phyloP scores from a whole-genome alignment of 2,329 filamentous ascomycete genomes.

The Akanthomyces dipterigenus region DNA sequence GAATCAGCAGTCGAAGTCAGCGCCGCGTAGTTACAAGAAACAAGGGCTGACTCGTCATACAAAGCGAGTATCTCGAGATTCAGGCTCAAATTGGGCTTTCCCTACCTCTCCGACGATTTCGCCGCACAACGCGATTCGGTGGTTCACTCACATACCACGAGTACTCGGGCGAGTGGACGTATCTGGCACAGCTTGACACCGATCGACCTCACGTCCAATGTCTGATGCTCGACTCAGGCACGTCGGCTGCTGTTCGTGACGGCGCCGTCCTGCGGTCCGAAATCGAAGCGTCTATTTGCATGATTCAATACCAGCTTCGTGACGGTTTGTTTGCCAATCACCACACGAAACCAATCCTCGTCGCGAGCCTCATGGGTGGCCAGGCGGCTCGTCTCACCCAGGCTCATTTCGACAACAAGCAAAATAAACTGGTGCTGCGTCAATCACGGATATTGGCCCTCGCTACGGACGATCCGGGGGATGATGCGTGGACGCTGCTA shows the following conservation, averaged over 20 bases:
- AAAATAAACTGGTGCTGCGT: neutral
- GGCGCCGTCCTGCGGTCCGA: neutral
- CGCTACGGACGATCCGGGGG: neutral
- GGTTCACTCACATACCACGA: no score
- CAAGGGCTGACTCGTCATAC: no score
- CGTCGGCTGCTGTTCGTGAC: neutral
- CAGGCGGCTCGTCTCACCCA: neutral
- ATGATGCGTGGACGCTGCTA: neutral
- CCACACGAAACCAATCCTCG: neutral
- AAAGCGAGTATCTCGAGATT: no score
- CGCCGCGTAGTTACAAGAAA: no score
- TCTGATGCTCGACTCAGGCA: neutral
- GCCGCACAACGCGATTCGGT: no score
- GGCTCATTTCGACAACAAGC: slow-evolving; percentile 3
- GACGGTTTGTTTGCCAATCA: neutral
- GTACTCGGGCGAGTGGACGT: no score
- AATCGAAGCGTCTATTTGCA: neutral
- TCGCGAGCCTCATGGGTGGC: neutral
- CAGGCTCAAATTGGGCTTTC: no score
- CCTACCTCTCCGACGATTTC: no score
- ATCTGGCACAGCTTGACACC: no score
- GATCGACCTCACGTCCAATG: no score
- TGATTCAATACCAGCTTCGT: neutral
- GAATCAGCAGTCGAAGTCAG: no score
- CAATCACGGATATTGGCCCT: slow-evolving; percentile 2